phyloP scores from a whole-genome alignment of 805 yeast genomes.

The Wickerhamiella allomyrinae region DNA sequence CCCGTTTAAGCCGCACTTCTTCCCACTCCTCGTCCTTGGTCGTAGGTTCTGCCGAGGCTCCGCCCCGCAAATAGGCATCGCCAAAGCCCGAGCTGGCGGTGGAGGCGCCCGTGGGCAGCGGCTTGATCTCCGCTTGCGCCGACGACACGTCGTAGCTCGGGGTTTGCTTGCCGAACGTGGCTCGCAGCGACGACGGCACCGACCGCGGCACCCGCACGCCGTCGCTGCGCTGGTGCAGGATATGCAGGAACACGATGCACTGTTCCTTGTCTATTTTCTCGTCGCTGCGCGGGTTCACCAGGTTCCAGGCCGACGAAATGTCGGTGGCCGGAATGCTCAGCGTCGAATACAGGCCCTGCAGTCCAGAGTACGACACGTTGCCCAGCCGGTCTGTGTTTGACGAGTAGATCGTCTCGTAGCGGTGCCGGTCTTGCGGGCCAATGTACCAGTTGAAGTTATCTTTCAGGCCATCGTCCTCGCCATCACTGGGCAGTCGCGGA shows the following conservation, averaged over 20 bases:
- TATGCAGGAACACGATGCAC: conserved; percentile 74
- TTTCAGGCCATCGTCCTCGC: conserved; percentile 52
- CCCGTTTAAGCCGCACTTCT: conserved; percentile 67
- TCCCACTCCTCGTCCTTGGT: conserved; percentile 78
- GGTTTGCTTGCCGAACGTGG: conserved; percentile 75
- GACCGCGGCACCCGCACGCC: conserved; percentile 78
- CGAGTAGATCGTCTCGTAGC: conserved; percentile 66
- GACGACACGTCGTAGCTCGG: conserved; percentile 46
- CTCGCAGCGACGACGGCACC: conserved; percentile 87
- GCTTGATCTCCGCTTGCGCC: conserved; percentile 32
- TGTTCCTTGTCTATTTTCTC: conserved; percentile 91
- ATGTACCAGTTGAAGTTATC: conserved; percentile 92
- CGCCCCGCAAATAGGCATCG: too few species aligned
- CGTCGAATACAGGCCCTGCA: conserved; percentile 53
- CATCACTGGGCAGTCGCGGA: conserved; percentile 19
- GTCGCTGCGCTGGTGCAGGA: conserved; percentile 75
- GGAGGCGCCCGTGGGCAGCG: conserved; percentile 10
- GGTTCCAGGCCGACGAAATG: conserved; percentile 81
- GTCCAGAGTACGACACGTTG: conserved; percentile 57
- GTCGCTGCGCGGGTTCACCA: conserved; percentile 79
- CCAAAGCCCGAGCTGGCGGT: conserved; percentile 30
- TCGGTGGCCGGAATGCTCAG: conserved; percentile 75
- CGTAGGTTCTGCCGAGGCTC: conserved; percentile 29
- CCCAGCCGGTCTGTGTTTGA: conserved; percentile 68
- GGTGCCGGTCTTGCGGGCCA: conserved; percentile 67